Conservation (phyloP, 371 early-diverging fungal species). For the Apophysomyces sp. region DNA sequence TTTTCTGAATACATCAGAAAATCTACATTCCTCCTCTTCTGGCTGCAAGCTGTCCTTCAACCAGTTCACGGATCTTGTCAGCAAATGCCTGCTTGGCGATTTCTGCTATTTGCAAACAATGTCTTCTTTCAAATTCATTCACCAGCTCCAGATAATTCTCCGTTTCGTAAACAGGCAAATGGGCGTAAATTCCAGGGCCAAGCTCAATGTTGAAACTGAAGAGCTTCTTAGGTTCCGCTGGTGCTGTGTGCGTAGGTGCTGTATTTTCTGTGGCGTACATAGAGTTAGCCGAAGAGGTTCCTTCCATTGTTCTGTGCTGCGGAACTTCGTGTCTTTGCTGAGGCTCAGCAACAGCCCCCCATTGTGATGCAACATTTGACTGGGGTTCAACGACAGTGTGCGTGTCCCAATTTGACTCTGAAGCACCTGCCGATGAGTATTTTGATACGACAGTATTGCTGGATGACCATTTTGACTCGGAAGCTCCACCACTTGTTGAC, state of each 20-base stretch:
- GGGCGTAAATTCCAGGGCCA: conserved; percentile 30
- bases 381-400: no score
- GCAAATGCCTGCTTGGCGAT: conserved; percentile 29
- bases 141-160: conserved; percentile 28
- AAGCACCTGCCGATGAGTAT: no score
- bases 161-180: conserved; percentile 24
- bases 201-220: conserved; percentile 40
- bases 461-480: no score
- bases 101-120: conserved; percentile 21
- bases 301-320: conserved; percentile 2
- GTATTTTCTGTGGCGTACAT: conserved; percentile 1
- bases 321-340: no score
- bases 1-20: neutral
- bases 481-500: no score
- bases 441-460: no score
- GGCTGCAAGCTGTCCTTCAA: conserved; percentile 7
- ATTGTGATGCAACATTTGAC: no score
- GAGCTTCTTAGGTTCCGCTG: conserved; percentile 6
- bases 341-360: no score
- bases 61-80: conserved; percentile 13
- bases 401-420: no score
- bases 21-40: neutral
- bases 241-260: neutral
- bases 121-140: conserved; percentile 23
- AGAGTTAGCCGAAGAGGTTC: conserved; percentile 7